Conservation (phyloP, 1,284 basidiomycete genomes). For the Ceratobasidium sp. region DNA sequence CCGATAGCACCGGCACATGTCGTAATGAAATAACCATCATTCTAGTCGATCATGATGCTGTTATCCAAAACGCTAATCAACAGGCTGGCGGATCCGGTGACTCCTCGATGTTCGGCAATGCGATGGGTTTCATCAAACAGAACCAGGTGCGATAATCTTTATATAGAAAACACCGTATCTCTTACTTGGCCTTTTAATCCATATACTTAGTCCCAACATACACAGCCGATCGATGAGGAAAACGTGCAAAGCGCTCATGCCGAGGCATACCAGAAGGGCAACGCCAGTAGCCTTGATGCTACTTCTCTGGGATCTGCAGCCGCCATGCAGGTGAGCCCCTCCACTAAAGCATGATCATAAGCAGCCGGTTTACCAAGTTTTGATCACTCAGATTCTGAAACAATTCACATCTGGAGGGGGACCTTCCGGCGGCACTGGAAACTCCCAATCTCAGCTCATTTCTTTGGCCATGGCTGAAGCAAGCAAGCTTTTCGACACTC, state of each 20-base stretch:
- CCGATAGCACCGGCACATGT: conserved; percentile 1
- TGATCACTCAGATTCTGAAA: conserved; percentile 66
- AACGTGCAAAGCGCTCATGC: conserved; percentile 67
- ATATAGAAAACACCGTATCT: not conserved
- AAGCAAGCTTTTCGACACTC: conserved; percentile 77
- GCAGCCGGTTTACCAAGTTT: not conserved
- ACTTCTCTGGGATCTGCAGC: conserved; percentile 78
- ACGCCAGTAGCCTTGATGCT: conserved; percentile 67
- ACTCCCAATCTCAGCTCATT: conserved; percentile 68
- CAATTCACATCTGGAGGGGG: conserved; percentile 68
- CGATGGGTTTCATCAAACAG: conserved; percentile 65
- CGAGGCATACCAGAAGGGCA: conserved; percentile 68
- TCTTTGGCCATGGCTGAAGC: conserved; percentile 87
- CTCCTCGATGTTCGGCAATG: conserved; percentile 65
- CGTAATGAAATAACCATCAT: conserved; percentile 5
- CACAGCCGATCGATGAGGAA: conserved; percentile 74
- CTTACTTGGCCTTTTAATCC: not conserved
- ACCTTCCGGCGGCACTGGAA: conserved; percentile 55
- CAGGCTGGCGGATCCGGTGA: conserved; percentile 66
- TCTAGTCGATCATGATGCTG: conserved; percentile 72
- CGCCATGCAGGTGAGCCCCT: conserved; percentile 71
- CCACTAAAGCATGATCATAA: not conserved
- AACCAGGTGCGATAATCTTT: conserved; percentile 62
- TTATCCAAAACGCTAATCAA: conserved; percentile 62
- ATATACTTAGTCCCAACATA: conserved; percentile 40